phyloP scores from a whole-genome alignment of 2,329 filamentous ascomycete genomes.

The Exophiala phaeomuriformis region DNA sequence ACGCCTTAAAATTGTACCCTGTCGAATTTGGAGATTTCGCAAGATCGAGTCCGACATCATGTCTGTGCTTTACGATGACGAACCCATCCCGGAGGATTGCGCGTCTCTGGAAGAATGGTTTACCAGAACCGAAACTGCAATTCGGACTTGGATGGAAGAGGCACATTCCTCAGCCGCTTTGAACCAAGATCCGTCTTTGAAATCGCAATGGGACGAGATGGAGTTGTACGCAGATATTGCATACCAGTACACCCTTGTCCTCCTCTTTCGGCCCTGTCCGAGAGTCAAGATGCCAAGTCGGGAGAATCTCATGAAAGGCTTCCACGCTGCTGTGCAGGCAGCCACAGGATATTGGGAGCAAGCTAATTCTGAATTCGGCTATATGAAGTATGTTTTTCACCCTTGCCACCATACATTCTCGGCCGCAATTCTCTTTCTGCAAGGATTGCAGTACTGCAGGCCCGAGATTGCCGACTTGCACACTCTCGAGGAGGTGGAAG shows the following conservation, averaged over 20 bases:
- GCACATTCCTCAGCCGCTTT: not conserved
- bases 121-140: not conserved
- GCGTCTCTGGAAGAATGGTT: slow-evolving; percentile 6
- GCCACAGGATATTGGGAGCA: slow-evolving; percentile 7
- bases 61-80: slow-evolving; percentile 7
- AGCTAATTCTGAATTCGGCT: slow-evolving; percentile 9
- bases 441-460: slow-evolving; percentile 4
- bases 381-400: slow-evolving; percentile 11
- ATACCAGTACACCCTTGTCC: slow-evolving; percentile 6
- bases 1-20: slow-evolving; percentile 1
- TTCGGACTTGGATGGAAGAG: slow-evolving; percentile 2
- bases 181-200: slow-evolving; percentile 4
- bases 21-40: slow-evolving; percentile 2
- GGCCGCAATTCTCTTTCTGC: slow-evolving; percentile 4
- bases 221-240: slow-evolving; percentile 8
- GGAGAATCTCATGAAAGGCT: slow-evolving; percentile 6
- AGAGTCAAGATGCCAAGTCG: not conserved
- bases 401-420: slow-evolving; percentile 8
- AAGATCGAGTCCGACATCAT: slow-evolving; percentile 7
- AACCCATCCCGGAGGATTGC: slow-evolving; percentile 2
- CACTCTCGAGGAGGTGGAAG: slow-evolving; percentile 5
- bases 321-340: not conserved
- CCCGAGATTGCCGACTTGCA: slow-evolving; percentile 3
- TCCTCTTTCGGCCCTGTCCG: slow-evolving; percentile 5
- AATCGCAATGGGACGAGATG: slow-evolving; percentile 13